These are phyloP conservation scores for Penicillium carneum DNA, from an alignment of 2,329 filamentous ascomycete genomes.

Conservation along the genomic window DNA sequence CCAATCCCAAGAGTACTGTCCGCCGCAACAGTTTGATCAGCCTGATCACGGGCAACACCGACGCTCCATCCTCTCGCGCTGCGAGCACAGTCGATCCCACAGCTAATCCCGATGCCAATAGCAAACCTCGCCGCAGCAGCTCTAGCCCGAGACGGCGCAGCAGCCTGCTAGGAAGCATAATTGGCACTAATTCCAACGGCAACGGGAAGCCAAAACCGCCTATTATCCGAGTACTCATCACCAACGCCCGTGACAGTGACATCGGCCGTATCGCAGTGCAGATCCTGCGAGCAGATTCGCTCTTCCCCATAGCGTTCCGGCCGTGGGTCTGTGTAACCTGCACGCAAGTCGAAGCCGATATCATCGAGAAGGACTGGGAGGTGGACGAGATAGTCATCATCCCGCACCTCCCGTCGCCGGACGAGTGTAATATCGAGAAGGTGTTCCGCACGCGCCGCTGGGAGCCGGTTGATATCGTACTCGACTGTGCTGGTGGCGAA, in stretches of 20 bases:
- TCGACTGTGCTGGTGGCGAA: slow-evolving; percentile 49
- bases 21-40: slow-evolving; percentile 14
- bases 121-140: not conserved
- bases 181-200: slow-evolving; percentile 1
- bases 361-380: slow-evolving; percentile 39
- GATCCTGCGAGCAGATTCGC: slow-evolving; percentile 45
- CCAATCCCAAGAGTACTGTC: slow-evolving; percentile 10
- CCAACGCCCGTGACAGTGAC: slow-evolving; percentile 47
- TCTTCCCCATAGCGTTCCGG: slow-evolving; percentile 39
- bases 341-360: slow-evolving; percentile 36
- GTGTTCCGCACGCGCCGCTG: slow-evolving; percentile 44
- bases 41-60: slow-evolving; percentile 10
- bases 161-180: slow-evolving; percentile 6
- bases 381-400: slow-evolving; percentile 48
- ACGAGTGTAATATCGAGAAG: slow-evolving; percentile 42
- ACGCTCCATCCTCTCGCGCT: not conserved
- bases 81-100: not conserved
- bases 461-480: slow-evolving; percentile 50
- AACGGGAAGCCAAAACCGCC: slow-evolving; percentile 18
- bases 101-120: not conserved
- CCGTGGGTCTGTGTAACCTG: slow-evolving; percentile 53
- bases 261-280: slow-evolving; percentile 49
- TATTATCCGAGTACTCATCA: slow-evolving; percentile 47
- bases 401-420: slow-evolving; percentile 34
- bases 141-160: not conserved